These are phyloP conservation scores for Blepharisma undulans DNA, from an alignment of 169 alveolate genomes.

Conservation along the genomic window DNA sequence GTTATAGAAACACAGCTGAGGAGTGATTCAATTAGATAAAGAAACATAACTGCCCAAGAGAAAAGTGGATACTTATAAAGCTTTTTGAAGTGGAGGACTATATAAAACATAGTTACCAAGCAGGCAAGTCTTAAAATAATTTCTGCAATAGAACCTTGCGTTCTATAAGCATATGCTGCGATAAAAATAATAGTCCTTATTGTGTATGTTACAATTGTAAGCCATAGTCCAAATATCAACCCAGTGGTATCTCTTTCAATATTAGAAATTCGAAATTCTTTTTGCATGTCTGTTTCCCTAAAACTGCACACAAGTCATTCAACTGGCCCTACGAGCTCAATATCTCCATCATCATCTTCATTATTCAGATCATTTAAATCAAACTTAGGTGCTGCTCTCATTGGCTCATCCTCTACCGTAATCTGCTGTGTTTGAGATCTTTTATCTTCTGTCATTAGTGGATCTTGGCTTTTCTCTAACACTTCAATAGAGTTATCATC, in stretches of 20 bases:
- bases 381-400: background rate
- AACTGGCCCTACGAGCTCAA: conserved; percentile 32
- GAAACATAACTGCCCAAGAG: background rate
- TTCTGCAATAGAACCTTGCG: background rate
- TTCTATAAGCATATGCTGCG: background rate
- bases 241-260: background rate
- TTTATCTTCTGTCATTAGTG: background rate
- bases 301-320: conserved; percentile 37
- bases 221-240: background rate
- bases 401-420: background rate
- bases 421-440: background rate
- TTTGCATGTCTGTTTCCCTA: conserved; percentile 1
- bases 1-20: background rate
- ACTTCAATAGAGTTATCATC: background rate
- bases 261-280: conserved; percentile 1
- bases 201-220: background rate
- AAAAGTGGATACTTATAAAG: background rate
- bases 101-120: background rate
- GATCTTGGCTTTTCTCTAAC: background rate
- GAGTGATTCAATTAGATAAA: background rate
- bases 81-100: background rate
- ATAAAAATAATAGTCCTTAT: background rate
- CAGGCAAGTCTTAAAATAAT: background rate
- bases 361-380: background rate
- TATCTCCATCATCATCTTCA: background rate